Percentiles rank a stretch among this genome's conserved stretches.
These are phyloP conservation scores for Dioscorea zingiberensis DNA, from an alignment of 106 monocot genomes.

Conservation along the genomic window DNA sequence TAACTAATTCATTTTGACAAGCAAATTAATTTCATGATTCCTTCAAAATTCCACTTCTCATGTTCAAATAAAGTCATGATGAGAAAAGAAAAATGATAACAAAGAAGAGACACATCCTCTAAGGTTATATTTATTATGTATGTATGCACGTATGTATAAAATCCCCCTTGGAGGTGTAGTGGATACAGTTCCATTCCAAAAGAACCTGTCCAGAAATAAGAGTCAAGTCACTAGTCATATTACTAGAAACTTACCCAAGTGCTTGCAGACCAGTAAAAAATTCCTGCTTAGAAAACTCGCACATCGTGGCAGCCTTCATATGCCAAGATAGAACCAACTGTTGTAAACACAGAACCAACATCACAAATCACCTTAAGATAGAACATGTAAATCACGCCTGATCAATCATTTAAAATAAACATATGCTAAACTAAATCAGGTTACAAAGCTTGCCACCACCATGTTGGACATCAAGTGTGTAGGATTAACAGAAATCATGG, in stretches of 20 bases:
- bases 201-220: too few species aligned
- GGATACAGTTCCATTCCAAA: too few species aligned
- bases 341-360: slow-evolving; percentile 9
- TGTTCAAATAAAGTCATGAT: too few species aligned
- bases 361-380: neutral
- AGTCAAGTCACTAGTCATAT: too few species aligned
- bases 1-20: too few species aligned
- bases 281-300: slow-evolving; percentile 89
- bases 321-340: slow-evolving; percentile 97
- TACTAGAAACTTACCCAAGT: slow-evolving; percentile 56
- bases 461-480: neutral
- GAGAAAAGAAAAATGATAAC: neutral
- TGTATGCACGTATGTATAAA: too few species aligned
- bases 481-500: neutral
- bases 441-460: neutral
- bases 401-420: neutral
- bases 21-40: too few species aligned
- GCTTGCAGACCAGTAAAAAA: slow-evolving; percentile 82
- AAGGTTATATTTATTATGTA: too few species aligned
- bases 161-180: too few species aligned
- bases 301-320: slow-evolving; percentile 99
- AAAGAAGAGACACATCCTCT: too few species aligned
- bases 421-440: neutral
- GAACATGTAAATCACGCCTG: neutral
- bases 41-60: too few species aligned